Percentiles rank a stretch among this genome's conserved stretches.
These are phyloP conservation scores for Podaxis pistillaris DNA, from an alignment of 768 basidiomycete genomes.

Conservation along the genomic window DNA sequence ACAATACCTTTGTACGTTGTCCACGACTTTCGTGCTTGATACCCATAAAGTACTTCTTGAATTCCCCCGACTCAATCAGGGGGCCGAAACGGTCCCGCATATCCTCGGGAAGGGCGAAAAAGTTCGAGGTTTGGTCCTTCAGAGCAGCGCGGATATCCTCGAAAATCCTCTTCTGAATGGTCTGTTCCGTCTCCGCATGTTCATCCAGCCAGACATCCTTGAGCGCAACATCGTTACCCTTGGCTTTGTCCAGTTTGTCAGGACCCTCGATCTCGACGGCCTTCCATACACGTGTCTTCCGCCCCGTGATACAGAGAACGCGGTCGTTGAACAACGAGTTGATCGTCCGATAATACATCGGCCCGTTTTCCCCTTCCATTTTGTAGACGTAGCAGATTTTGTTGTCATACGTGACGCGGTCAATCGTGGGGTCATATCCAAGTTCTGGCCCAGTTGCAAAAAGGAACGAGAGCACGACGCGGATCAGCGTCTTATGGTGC, in stretches of 20 bases:
- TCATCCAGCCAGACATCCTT: conserved; percentile 23
- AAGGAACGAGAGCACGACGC: conserved; percentile 2
- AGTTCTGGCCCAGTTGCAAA: conserved; percentile 1
- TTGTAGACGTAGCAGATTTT: not conserved
- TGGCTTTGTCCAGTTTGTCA: not conserved
- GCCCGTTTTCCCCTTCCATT: not conserved
- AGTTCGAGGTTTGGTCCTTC: no score
- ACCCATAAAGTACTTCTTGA: conserved; percentile 2
- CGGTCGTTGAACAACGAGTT: not conserved
- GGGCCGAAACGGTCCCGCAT: not conserved
- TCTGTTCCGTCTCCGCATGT: conserved; percentile 7
- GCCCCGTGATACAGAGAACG: conserved; percentile 9
- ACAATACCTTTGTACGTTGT: no score
- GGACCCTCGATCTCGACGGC: conserved; percentile 6
- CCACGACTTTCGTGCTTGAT: no score
- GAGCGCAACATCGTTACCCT: conserved; percentile 12
- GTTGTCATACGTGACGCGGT: not conserved
- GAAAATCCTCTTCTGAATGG: conserved; percentile 18
- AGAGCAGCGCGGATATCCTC: not conserved
- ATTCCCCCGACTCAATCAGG: not conserved
- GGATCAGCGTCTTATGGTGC: conserved; percentile 4
- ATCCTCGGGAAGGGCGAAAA: no score
- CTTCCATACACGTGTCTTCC: conserved; percentile 17
- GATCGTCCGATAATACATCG: not conserved
- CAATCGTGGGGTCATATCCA: conserved; percentile 9